phyloP scores from a whole-genome alignment of 495 filamentous ascomycete genomes.

The Annulohypoxylon stygium region DNA sequence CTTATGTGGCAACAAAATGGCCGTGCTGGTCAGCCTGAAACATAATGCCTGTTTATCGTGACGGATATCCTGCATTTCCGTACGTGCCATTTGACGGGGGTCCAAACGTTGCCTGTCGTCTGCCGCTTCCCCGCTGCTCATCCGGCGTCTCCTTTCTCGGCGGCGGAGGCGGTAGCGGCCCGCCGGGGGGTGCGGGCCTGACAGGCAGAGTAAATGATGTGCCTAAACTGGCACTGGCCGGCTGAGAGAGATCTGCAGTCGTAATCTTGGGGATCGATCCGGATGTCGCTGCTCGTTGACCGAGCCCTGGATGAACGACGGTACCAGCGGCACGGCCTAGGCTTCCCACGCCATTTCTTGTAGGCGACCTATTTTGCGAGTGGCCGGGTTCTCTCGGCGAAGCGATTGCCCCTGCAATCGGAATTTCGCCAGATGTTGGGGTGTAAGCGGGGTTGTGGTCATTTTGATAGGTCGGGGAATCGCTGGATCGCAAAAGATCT shows the following conservation, averaged over 20 bases:
- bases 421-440: constrained; percentile 76
- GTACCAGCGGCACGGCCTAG: constrained; percentile 59
- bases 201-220: constrained; percentile 63
- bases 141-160: constrained; percentile 60
- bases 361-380: constrained; percentile 58
- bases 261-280: constrained; percentile 58
- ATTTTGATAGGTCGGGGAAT: constrained; percentile 60
- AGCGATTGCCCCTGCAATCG: constrained; percentile 68
- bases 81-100: constrained; percentile 53
- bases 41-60: constrained; percentile 24
- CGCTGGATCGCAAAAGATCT: constrained; percentile 67
- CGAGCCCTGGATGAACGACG: constrained; percentile 64
- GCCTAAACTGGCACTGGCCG: constrained; percentile 46
- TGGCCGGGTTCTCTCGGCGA: constrained; percentile 58
- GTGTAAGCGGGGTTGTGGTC: constrained; percentile 59
- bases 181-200: constrained; percentile 60
- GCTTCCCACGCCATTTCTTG: constrained; percentile 57
- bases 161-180: constrained; percentile 59
- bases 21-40: background rate
- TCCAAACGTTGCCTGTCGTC: constrained; percentile 59
- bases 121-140: constrained; percentile 54
- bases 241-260: constrained; percentile 47
- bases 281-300: constrained; percentile 60
- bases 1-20: constrained; percentile 1
- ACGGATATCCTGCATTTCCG: constrained; percentile 47